phyloP scores from a whole-genome alignment of 2,329 filamentous ascomycete genomes.

The Arthrobotrys sphaeroides region DNA sequence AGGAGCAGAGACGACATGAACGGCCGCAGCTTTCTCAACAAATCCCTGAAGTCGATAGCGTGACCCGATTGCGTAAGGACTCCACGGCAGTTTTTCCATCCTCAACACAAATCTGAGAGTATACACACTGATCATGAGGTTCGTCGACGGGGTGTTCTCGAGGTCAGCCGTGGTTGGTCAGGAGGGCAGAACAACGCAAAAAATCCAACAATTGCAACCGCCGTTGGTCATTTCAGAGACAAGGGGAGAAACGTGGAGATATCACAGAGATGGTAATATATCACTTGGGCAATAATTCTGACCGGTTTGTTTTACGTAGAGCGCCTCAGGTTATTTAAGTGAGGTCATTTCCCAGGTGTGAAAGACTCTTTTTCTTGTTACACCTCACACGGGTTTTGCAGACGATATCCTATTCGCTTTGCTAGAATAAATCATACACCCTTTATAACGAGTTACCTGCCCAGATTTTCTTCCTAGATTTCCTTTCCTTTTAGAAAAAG shows the following conservation, averaged over 20 bases:
- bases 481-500: constrained; percentile 14
- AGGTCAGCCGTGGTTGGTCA: constrained; percentile 50
- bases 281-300: constrained; percentile 41
- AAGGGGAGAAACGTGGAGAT: constrained; percentile 34
- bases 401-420: not conserved
- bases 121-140: constrained; percentile 29
- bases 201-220: constrained; percentile 28
- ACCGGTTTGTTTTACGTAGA: constrained; percentile 14
- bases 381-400: constrained; percentile 33
- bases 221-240: constrained; percentile 18
- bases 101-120: not conserved
- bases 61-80: not conserved
- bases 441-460: no score
- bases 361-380: constrained; percentile 25
- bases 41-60: not conserved
- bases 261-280: constrained; percentile 35
- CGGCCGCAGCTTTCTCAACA: not conserved
- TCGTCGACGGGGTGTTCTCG: not conserved
- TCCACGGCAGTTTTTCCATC: not conserved
- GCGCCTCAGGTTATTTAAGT: constrained; percentile 43
- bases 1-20: no score
- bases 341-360: constrained; percentile 40
- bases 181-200: constrained; percentile 51
- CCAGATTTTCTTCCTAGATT: not conserved
- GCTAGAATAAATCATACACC: constrained; percentile 20